A percentile compares a stretch with the other conserved stretches of the same genome.
phyloP scores from a whole-genome alignment of 768 basidiomycete species.

The Coprinopsis cinerea region DNA sequence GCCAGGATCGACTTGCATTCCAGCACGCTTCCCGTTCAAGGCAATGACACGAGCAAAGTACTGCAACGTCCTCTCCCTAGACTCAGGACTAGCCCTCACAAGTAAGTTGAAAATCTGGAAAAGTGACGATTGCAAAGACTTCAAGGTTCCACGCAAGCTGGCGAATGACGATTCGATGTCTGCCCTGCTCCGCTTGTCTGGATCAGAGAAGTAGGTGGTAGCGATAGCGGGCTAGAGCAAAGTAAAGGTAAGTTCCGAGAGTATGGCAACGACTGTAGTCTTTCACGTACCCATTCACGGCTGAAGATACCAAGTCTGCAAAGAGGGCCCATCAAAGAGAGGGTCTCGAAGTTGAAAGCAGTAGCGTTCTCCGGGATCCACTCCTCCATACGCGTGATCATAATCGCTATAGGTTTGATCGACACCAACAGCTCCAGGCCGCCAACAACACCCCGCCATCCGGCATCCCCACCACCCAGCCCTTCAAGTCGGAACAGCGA shows the following conservation, averaged over 20 bases:
- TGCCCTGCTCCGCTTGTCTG: slow-evolving; percentile 62
- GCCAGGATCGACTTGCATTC: slow-evolving; percentile 81
- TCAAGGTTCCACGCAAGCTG: slow-evolving; percentile 81
- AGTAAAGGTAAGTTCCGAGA: slow-evolving; percentile 6
- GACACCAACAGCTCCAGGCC: slow-evolving; percentile 78
- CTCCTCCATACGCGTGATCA: slow-evolving; percentile 69
- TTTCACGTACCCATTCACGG: slow-evolving; percentile 72
- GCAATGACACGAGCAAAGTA: slow-evolving; percentile 74
- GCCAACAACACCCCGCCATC: slow-evolving; percentile 82
- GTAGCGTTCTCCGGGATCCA: slow-evolving; percentile 65
- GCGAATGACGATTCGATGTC: slow-evolving; percentile 81
- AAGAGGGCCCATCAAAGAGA: slow-evolving; percentile 78
- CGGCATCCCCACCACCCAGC: slow-evolving; percentile 62
- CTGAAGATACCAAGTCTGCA: slow-evolving; percentile 81
- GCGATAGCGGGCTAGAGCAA: slow-evolving; percentile 62
- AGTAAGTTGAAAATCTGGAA: slow-evolving; percentile 87
- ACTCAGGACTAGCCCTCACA: slow-evolving; percentile 74
- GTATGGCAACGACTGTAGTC: slow-evolving; percentile 1
- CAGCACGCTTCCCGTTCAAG: slow-evolving; percentile 80
- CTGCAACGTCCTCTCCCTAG: slow-evolving; percentile 75
- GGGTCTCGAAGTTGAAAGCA: slow-evolving; percentile 54
- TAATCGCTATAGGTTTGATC: slow-evolving; percentile 75
- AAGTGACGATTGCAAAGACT: slow-evolving; percentile 73
- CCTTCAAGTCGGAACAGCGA: slow-evolving; percentile 64
- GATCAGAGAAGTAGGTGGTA: slow-evolving; percentile 78